Base-by-base conservation (phyloP, 169 alveolate species). In the Prorocentrum cordatum region DNA sequence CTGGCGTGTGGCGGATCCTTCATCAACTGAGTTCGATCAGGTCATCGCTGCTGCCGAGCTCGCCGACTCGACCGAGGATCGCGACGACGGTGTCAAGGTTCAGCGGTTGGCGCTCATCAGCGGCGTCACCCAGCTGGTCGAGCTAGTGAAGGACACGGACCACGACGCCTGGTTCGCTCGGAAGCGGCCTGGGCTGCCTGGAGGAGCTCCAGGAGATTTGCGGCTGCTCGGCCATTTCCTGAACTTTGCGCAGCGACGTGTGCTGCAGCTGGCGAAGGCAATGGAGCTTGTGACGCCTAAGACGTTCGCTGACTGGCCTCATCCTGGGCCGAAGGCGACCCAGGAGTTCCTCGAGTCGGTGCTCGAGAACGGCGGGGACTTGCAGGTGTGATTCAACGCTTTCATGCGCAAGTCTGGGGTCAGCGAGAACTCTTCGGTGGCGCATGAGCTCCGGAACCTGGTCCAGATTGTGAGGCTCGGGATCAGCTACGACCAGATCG, bases 101-200 rank as follows among this genome's bases (percentile, higher is more conserved):
- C n/a, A n/a, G n/a, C n/a, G n/a, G n/a, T n/a, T n/a, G n/a, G n/a
- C n/a, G n/a, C n/a, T n/a, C n/a, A n/a, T n/a, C n/a, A n/a, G n/a
- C n/a, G n/a, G n/a, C n/a, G n/a, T n/a, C n/a, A n/a, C n/a, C n/a
- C n/a, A n/a, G n/a, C n/a, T n/a, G n/a, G n/a, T n/a, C n/a, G n/a
- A n/a, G n/a, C n/a, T n/a, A n/a, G n/a, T n/a, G n/a, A n/a, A n/a
- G n/a, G n/a, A n/a, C n/a, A n/a, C n/a, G n/a, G 83, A 71, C 29
- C 45, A 14, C 33, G 83, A 71, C 42, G n/a, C 16, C 0, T 71
- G 83, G 83, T 45, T 29, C 24, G 67, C 39, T 45, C 18, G 12
- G 18, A 71, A 71, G 32, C 26, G 83, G 10, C 83, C 83, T 0
- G 83, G 83, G 22, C 47, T 71, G 26, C 83, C 83, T 3, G 83